Evolutionary conservation across 1,139 yeast species (phyloP), one percentile per base, ranked within the genome.

Genomic region (Yamadazyma sp.): DNA sequence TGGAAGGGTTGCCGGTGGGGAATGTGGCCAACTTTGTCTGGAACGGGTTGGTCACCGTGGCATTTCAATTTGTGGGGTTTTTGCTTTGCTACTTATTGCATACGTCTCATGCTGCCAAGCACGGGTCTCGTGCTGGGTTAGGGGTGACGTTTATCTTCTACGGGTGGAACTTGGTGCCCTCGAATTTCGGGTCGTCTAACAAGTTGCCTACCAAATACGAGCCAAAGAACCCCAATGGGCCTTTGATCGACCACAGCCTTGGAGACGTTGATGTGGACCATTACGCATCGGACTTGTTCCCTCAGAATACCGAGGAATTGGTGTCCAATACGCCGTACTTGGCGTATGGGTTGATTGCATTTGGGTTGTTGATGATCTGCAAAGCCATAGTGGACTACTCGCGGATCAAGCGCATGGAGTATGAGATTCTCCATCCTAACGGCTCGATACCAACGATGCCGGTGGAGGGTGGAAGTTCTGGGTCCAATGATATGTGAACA

Each of bases 1-100:
- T 94, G 30, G 96, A 92, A 50, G 98, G 98, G 0, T 69, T 94
- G 48, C 98, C 98, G 0, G 98, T 91, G n/a, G 99, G 98, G 1
- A 86, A 87, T 53, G 61, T 87, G 20, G 82, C 95, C 34, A 88
- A 87, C 56, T 84, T 89, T 52, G 66, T 87, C 3, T 92, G 98
- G 98, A 91, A 91, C 63, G 76, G 82, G 51, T 73, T 89, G 55
- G 95, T 92, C 2, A 82, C 96, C 15, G 77, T 88, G 11, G 87
- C 95, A 31, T 92, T 92, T 67, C 97, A 92, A 61, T 87, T 87
- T 58, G 84, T 92, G 28, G 99, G 98, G 5, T 94, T 94, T 61
- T 73, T 92, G 38, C 72, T 92, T 40, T 91, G 98, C 17, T 92
- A 91, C 59, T 68, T 92, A 36, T 69, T 94, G 41, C 98, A 92